Evolutionary conservation across 179 eudicot species (phyloP).

Genomic region (Heliamphora pulchella): DNA sequence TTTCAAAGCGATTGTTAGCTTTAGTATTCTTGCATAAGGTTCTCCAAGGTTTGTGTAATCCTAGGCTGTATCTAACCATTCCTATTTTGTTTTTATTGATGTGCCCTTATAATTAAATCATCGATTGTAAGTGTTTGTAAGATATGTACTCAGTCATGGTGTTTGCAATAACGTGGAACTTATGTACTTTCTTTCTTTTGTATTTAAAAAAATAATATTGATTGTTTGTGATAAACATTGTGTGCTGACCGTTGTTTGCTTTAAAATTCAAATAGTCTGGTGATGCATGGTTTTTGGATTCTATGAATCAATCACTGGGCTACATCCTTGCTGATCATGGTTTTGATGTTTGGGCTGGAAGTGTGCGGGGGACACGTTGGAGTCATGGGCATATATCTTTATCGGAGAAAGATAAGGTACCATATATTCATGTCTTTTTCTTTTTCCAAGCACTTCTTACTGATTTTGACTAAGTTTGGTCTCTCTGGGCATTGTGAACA

Average conservation of each 20-base stretch:
- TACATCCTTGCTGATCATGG: slow-evolving; percentile 86
- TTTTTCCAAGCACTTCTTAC: neutral
- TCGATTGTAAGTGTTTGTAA: neutral
- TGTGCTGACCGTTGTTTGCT: neutral
- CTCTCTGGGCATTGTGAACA: neutral
- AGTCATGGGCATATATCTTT: slow-evolving; percentile 83
- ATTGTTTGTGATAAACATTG: neutral
- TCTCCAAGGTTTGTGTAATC: slow-evolving; percentile 3
- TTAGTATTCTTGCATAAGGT: neutral
- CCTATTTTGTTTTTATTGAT: neutral
- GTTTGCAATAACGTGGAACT: neutral
- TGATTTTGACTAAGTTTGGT: neutral
- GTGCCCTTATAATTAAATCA: neutral
- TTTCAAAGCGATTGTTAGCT: neutral
- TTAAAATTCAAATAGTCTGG: slow-evolving; percentile 50
- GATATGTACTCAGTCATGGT: neutral
- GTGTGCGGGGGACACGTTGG: slow-evolving; percentile 93
- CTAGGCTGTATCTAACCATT: neutral
- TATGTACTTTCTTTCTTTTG: neutral
- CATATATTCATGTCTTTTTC: neutral
- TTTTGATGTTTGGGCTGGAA: slow-evolving; percentile 97
- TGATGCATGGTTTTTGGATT: slow-evolving; percentile 87
- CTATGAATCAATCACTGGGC: slow-evolving; percentile 73
- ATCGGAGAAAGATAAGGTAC: slow-evolving; percentile 69
- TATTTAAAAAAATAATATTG: neutral